A percentile compares a stretch with the other conserved stretches of the same genome.
Conservation (phyloP, 345 rosid species). For the Lumnitzera littorea region DNA sequence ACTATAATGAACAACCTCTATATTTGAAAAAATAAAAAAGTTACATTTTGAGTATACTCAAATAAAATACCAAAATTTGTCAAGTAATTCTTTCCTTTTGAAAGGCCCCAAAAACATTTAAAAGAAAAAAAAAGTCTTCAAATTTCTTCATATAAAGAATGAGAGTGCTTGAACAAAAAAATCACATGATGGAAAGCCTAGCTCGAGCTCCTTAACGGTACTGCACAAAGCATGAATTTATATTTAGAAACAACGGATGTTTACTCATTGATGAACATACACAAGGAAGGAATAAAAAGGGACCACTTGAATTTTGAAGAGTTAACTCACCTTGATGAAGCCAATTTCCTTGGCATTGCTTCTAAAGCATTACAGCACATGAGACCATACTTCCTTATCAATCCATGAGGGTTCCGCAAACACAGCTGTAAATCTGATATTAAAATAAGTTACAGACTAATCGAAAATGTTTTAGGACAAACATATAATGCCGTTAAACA, state of each 20-base stretch:
- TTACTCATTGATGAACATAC: no score
- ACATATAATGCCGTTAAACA: no score
- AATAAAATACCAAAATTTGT: neutral
- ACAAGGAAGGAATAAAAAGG: no score
- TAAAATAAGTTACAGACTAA: neutral
- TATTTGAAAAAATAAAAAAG: no score
- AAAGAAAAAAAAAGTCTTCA: slow-evolving; percentile 2
- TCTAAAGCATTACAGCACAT: slow-evolving; percentile 37
- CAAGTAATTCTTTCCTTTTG: neutral
- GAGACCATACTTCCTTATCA: slow-evolving; percentile 35
- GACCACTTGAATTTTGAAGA: neutral
- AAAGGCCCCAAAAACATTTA: no score
- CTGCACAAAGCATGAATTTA: slow-evolving; percentile 10
- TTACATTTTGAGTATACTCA: no score
- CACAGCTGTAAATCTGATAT: slow-evolving; percentile 18
- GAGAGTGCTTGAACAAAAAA: neutral
- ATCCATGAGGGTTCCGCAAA: slow-evolving; percentile 33
- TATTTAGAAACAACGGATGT: no score
- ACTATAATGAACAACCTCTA: no score
- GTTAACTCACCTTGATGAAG: slow-evolving; percentile 39
- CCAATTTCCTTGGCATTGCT: slow-evolving; percentile 39
- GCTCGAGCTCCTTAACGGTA: slow-evolving; percentile 13
- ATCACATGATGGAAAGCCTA: no score
- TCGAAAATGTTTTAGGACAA: no score
- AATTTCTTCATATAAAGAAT: neutral